phyloP scores from a whole-genome alignment of 805 yeast species.

The Candida rishiriensis region DNA sequence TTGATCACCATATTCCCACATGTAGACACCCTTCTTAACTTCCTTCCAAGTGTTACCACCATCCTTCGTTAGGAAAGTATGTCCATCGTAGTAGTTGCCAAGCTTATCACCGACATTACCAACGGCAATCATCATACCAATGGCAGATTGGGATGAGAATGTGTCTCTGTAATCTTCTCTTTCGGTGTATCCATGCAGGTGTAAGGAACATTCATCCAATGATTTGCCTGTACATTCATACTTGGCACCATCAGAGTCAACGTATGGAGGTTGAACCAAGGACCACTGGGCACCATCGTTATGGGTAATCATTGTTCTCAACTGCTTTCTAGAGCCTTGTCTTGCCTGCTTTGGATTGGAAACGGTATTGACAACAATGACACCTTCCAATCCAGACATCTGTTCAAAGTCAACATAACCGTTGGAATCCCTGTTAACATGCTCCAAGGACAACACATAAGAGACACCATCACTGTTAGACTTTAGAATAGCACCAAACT shows the following conservation, averaged over 20 bases:
- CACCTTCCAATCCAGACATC: conserved; percentile 80
- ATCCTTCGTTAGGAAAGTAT: conserved; percentile 62
- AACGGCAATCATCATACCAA: conserved; percentile 77
- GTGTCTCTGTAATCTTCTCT: conserved; percentile 76
- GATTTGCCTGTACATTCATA: conserved; percentile 47
- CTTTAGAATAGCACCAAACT: conserved; percentile 73
- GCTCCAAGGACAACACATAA: conserved; percentile 59
- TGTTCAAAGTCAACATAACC: conserved; percentile 90
- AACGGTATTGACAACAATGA: conserved; percentile 68
- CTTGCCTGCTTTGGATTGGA: conserved; percentile 43
- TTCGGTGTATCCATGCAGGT: conserved; percentile 86
- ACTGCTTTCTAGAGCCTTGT: conserved; percentile 43
- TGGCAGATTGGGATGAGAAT: conserved; percentile 77
- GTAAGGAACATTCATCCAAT: conserved; percentile 65
- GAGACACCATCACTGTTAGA: conserved; percentile 87
- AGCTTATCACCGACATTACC: conserved; percentile 81
- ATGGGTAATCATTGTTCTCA: conserved; percentile 70
- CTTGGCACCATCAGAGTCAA: conserved; percentile 54
- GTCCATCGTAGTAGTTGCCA: conserved; percentile 42
- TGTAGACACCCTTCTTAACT: conserved; percentile 61
- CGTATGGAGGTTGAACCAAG: conserved; percentile 60
- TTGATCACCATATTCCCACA: conserved; percentile 94
- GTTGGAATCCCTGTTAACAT: conserved; percentile 63
- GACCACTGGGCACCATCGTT: conserved; percentile 90
- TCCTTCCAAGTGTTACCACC: conserved; percentile 88